Percentiles rank a stretch among this genome's conserved stretches.
Conservation (phyloP, 228 moss, liverwort and hornwort genomes). For the Sphagnum magellanicum region DNA sequence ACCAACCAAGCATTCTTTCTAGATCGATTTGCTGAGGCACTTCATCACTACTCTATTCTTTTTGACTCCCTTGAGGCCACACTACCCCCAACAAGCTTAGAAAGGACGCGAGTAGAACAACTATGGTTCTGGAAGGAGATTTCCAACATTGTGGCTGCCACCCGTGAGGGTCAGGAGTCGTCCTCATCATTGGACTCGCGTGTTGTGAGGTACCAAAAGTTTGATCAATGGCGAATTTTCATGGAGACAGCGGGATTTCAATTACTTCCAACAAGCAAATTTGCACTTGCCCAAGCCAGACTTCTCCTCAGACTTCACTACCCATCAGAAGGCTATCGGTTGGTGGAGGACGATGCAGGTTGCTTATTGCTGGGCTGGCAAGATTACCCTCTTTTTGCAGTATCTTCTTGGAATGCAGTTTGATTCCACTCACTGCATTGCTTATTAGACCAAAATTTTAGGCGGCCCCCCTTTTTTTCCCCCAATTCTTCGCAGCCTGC, state of each 20-base stretch:
- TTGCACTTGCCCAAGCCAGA: slow-evolving; percentile 77
- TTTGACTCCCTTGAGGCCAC: slow-evolving; percentile 90
- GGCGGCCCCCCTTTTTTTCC: no score
- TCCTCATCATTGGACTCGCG: background rate
- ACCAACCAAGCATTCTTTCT: slow-evolving; percentile 67
- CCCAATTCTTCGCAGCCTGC: no score
- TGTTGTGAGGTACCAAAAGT: slow-evolving; percentile 68
- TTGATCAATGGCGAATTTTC: slow-evolving; percentile 62
- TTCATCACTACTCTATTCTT: slow-evolving; percentile 58
- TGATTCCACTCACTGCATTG: background rate
- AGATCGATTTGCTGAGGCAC: slow-evolving; percentile 70
- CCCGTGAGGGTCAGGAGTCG: slow-evolving; percentile 35
- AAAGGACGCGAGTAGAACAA: slow-evolving; percentile 67
- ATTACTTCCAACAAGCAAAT: slow-evolving; percentile 62
- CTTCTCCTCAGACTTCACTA: slow-evolving; percentile 80
- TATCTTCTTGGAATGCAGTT: slow-evolving; percentile 66
- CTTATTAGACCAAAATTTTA: no score
- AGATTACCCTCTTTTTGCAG: slow-evolving; percentile 73
- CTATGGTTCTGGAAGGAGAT: slow-evolving; percentile 82
- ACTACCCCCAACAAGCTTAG: slow-evolving; percentile 66
- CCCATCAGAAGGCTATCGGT: slow-evolving; percentile 82
- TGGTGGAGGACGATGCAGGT: slow-evolving; percentile 35
- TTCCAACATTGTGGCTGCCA: slow-evolving; percentile 75
- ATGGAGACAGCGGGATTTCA: slow-evolving; percentile 62
- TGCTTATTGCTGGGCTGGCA: slow-evolving; percentile 80